Base-by-base conservation (phyloP, 1,139 yeast species). In the Chernovozyma sophiae-reginae region DNA sequence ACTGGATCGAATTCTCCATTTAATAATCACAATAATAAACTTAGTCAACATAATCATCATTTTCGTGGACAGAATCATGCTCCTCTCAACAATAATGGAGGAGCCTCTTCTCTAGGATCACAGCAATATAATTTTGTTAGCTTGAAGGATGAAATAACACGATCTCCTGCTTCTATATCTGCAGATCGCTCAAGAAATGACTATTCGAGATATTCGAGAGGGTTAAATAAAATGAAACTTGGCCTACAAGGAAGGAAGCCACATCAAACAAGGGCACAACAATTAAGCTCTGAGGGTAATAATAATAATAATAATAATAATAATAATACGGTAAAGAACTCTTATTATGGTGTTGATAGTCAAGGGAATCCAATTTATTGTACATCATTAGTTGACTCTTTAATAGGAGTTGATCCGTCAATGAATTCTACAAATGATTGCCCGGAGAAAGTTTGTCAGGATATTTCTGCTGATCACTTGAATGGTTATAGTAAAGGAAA, bases 201-300 rank as follows among this genome's bases (percentile, higher is more conserved):
- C 27, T 41, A 51, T 14, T 56, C 68, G 2, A 47, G 53, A 37
- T 60, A 60, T 37, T 55, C 70, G 2, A 56, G 65, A 29, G 69
- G 74, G 1, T 54, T 68, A 24, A 62, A 60, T 31, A 52, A 56
- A 41, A 58, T 67, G 62, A 65, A 60, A 38, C 46, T 65, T 15
- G 70, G 74, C 0, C 48, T 67, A 22, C 70, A 56, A 41, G 54
- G 55, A 33, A 52, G 56, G 23, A 48, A 24, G 16, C n/a, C 31
- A 13, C 31, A 28, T 11, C 31, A 13, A 12, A 8, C 19, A n/a
- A 19, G 12, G 19, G 20, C 19, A 6, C 7, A 24, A 34, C 53
- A 22, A 39, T 42, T 11, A 37, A 38, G 17, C 45, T 43, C 22
- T 40, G 26, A 11, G 43, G 42, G 32, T 43, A 37, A 27, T 32